Percentiles rank a stretch among this genome's conserved stretches.
phyloP scores from a whole-genome alignment of 805 yeast genomes.

The Candida methanosorbosa region DNA sequence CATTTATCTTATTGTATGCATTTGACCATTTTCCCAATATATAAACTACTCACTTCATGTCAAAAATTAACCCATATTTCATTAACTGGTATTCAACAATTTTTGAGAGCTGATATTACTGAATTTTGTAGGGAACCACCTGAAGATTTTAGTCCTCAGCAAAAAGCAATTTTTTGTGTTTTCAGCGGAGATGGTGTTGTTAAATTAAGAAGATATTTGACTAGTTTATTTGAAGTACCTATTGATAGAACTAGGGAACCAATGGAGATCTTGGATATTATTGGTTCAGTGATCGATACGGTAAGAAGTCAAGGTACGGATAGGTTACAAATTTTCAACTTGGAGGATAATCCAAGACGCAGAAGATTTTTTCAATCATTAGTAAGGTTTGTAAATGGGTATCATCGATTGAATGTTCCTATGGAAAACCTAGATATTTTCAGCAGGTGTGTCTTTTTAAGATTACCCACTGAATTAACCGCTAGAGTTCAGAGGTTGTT shows the following conservation, averaged over 20 bases:
- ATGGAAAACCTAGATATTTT: slow-evolving; percentile 19
- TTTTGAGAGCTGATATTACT: slow-evolving; percentile 77
- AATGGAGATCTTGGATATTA: slow-evolving; percentile 21
- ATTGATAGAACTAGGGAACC: slow-evolving; percentile 17
- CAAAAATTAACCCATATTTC: slow-evolving; percentile 86
- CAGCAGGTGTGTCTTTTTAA: slow-evolving; percentile 20
- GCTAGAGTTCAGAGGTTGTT: slow-evolving; percentile 24
- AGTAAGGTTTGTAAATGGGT: slow-evolving; percentile 20
- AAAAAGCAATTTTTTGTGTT: slow-evolving; percentile 81
- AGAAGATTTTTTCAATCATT: slow-evolving; percentile 19
- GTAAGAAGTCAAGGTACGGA: too few relatives aligned
- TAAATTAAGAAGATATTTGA: slow-evolving; percentile 63
- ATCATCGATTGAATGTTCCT: slow-evolving; percentile 17
- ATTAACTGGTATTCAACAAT: slow-evolving; percentile 86
- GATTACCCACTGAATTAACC: slow-evolving; percentile 20
- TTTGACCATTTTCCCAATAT: slow-evolving; percentile 71
- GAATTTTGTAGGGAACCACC: slow-evolving; percentile 90
- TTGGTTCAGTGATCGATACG: too few relatives aligned
- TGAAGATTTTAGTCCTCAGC: slow-evolving; percentile 80
- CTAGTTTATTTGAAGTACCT: slow-evolving; percentile 21
- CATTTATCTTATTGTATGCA: slow-evolving; percentile 88
- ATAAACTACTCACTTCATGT: slow-evolving; percentile 64
- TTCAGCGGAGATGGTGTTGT: slow-evolving; percentile 87
- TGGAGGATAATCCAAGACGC: slow-evolving; percentile 7
- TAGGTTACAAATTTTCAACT: too few relatives aligned